Percentiles rank a stretch among this genome's conserved stretches.
These are phyloP conservation scores for Neofusicoccum ribis DNA, from an alignment of 2,329 filamentous ascomycete species.

Conservation along the genomic window DNA sequence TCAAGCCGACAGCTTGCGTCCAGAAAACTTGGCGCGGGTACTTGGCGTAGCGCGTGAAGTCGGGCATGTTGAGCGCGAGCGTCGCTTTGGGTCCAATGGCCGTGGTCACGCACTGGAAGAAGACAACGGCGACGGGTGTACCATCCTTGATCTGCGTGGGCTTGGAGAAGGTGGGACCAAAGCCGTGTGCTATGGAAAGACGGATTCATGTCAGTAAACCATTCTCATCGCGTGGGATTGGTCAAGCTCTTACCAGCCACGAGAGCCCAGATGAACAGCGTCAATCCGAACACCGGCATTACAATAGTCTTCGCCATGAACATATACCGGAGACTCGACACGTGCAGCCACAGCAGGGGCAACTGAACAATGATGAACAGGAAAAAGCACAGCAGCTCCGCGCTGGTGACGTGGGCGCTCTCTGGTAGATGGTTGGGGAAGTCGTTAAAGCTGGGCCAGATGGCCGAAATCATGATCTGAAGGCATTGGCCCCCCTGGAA, in stretches of 20 bases:
- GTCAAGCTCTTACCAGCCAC: neutral
- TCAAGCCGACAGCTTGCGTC: constrained; percentile 13
- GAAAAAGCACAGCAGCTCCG: constrained; percentile 19
- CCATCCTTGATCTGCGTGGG: constrained; percentile 24
- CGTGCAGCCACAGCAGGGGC: constrained; percentile 26
- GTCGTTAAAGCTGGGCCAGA: constrained; percentile 21
- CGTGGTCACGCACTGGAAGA: constrained; percentile 26
- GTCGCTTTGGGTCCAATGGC: constrained; percentile 20
- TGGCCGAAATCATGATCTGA: constrained; percentile 25
- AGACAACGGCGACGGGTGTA: constrained; percentile 22
- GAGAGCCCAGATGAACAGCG: constrained; percentile 17
- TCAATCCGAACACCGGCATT: constrained; percentile 15
- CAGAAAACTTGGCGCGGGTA: constrained; percentile 15
- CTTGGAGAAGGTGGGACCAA: constrained; percentile 31
- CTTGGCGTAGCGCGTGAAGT: constrained; percentile 17
- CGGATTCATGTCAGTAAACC: neutral
- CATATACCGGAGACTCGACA: constrained; percentile 8
- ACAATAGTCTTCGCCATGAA: constrained; percentile 16
- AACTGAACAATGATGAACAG: constrained; percentile 29
- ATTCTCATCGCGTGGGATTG: neutral
- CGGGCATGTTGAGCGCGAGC: constrained; percentile 22
- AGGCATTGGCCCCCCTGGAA: constrained; percentile 28
- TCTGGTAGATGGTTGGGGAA: constrained; percentile 20
- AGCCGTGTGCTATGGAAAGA: neutral
- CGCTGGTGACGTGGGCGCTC: constrained; percentile 20